Conservation (phyloP, 2,329 filamentous ascomycete genomes). For the Cladosporium sp. region DNA sequence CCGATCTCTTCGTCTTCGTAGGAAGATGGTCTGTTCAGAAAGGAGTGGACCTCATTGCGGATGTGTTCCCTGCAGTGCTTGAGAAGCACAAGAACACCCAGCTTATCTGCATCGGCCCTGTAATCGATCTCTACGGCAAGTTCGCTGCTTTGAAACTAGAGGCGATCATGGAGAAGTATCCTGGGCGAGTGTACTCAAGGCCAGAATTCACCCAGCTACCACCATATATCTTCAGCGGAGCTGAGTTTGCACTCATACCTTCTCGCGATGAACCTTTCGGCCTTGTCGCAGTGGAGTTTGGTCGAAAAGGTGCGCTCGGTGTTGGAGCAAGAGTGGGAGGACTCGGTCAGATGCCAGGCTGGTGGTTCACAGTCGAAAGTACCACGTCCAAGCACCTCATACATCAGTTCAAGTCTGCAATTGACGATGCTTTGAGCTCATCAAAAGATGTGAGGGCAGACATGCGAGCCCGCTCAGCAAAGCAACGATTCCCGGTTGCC, state of each 20-base stretch:
- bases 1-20: conserved; percentile 68
- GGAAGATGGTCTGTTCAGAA: conserved; percentile 71
- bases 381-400: conserved; percentile 64
- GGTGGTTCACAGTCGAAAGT: conserved; percentile 71
- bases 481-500: conserved; percentile 67
- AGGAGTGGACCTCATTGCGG: conserved; percentile 67
- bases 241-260: conserved; percentile 69
- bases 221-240: conserved; percentile 67
- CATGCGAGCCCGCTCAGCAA: conserved; percentile 66
- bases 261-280: conserved; percentile 71
- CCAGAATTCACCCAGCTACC: conserved; percentile 68
- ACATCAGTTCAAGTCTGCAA: conserved; percentile 66
- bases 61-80: conserved; percentile 66
- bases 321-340: conserved; percentile 68
- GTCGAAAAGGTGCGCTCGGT: conserved; percentile 67
- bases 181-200: conserved; percentile 65
- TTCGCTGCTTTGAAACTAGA: conserved; percentile 67
- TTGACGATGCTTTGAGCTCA: conserved; percentile 61
- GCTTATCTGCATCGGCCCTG: conserved; percentile 64
- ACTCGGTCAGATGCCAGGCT: conserved; percentile 69
- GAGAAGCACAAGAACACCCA: conserved; percentile 63
- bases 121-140: conserved; percentile 69
- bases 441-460: conserved; percentile 57
- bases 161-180: conserved; percentile 66
- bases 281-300: conserved; percentile 69